These are phyloP conservation scores for Suhomyces kunorum DNA, from an alignment of 1,139 yeast species.

Conservation along the genomic window DNA sequence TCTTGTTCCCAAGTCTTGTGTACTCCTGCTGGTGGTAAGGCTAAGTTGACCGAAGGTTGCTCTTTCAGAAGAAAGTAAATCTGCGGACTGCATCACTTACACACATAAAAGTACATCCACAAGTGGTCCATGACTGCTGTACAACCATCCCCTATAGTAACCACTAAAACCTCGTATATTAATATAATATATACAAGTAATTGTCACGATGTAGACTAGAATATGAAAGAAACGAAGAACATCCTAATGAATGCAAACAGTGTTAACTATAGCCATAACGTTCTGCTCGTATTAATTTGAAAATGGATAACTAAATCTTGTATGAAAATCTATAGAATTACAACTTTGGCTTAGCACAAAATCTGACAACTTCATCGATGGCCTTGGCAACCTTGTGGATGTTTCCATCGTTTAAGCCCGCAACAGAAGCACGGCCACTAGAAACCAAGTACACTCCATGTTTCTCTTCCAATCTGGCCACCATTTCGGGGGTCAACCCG, in stretches of 20 bases:
- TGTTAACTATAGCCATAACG: too few species aligned
- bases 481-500: slow-evolving; percentile 80
- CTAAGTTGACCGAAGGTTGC: slow-evolving; percentile 98
- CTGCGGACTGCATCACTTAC: slow-evolving; percentile 7
- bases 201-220: not conserved
- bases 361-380: slow-evolving; percentile 73
- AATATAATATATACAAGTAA: slow-evolving; percentile 12
- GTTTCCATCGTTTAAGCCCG: slow-evolving; percentile 84
- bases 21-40: slow-evolving; percentile 99
- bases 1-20: slow-evolving; percentile 97
- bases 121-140: slow-evolving; percentile 5
- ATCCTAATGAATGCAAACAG: too few species aligned
- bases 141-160: slow-evolving; percentile 11
- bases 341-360: slow-evolving; percentile 36
- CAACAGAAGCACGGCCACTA: slow-evolving; percentile 91
- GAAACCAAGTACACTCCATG: slow-evolving; percentile 79
- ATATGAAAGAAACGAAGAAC: not conserved
- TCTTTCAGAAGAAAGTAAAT: slow-evolving; percentile 98
- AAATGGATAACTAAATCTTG: too few species aligned
- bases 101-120: slow-evolving; percentile 12
- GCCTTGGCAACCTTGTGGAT: slow-evolving; percentile 80
- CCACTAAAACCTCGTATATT: slow-evolving; percentile 9
- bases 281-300: too few species aligned
- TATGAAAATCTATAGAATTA: slow-evolving; percentile 15
- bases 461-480: slow-evolving; percentile 68